Base-by-base conservation (phyloP, 2,329 filamentous ascomycete species). In the Rhytidhysteron rufulum region DNA sequence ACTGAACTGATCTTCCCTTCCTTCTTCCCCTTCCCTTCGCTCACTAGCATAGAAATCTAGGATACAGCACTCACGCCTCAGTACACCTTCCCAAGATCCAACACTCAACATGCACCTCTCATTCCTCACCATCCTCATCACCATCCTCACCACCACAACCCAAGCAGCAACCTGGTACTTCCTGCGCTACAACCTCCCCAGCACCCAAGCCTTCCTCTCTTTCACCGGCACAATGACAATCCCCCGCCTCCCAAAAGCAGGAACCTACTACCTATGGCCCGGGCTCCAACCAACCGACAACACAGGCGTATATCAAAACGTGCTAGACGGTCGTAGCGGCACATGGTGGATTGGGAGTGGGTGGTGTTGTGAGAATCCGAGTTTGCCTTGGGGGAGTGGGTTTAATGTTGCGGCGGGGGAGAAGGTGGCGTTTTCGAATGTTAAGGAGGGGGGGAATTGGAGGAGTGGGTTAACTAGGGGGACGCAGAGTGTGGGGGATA, bases 281-380 rank as follows among this genome's bases (percentile, higher is more conserved):
- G 67, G 67, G 1, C 59, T 70, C 13, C 65, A 70, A 45, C 63
- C 66, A 4, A 63, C 62, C 1, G 66, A 67, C 41, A 57, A 57
- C 37, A 62, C 54, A 15, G 67, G 66, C n/a, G 64, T 70, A 4
- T 70, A 70, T 42, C 66, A 69, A 45, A 65, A 66, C 17, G 68
- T 69, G 4, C 55, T 70, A 4, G 67, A 70, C 46, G 66, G 67
- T 7, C 48, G 63, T 1, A 63, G 55, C 7, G 66, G 67, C 2
- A 64, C 60, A 1, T 70, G 67, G 67, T 68, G 61, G 58, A 67
- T 71, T 35, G 66, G 65, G 6, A 58, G 54, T 9, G 66, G 67
- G 1, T 70, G 66, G 67, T 70, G 67, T 41, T 69, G 66, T 44
- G 58, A 53, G 5, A 67, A 69, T 38, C 68, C 67, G 1, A 58